phyloP scores from a whole-genome alignment of 1,284 basidiomycete genomes.

The Flammula alnicola region DNA sequence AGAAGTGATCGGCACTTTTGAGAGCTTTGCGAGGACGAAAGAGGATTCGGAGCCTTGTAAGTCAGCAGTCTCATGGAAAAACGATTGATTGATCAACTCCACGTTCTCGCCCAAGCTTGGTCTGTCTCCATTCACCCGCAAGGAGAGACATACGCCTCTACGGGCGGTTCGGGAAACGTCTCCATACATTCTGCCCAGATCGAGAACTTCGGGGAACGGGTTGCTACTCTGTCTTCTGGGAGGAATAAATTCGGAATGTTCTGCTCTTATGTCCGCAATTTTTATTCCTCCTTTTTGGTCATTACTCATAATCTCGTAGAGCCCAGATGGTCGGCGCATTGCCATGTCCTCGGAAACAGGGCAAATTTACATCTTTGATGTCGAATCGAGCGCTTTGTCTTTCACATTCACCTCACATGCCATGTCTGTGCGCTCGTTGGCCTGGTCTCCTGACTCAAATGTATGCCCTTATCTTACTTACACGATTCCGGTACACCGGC shows the following conservation, averaged over 20 bases:
- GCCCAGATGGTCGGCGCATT: constrained; percentile 80
- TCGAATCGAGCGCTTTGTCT: constrained; percentile 64
- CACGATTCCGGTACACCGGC: constrained; percentile 9
- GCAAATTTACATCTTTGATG: constrained; percentile 81
- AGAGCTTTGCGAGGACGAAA: constrained; percentile 67
- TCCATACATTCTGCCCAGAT: constrained; percentile 65
- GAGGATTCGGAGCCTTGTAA: constrained; percentile 72
- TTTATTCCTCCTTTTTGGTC: constrained; percentile 9
- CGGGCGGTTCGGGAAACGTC: constrained; percentile 77
- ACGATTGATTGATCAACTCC: constrained; percentile 21
- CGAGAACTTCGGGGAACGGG: constrained; percentile 63
- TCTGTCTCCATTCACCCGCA: constrained; percentile 79
- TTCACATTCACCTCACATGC: constrained; percentile 84
- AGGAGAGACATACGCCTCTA: constrained; percentile 75
- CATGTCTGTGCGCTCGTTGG: constrained; percentile 80
- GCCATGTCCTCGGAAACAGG: constrained; percentile 82
- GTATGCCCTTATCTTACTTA: constrained; percentile 33
- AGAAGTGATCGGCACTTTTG: constrained; percentile 61
- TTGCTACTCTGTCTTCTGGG: constrained; percentile 64
- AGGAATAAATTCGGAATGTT: constrained; percentile 84
- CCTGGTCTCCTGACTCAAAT: constrained; percentile 81
- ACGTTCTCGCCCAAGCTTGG: constrained; percentile 63
- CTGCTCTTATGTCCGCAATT: constrained; percentile 68
- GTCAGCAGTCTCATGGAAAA: constrained; percentile 33
- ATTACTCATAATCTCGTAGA: constrained; percentile 51